phyloP scores from a whole-genome alignment of 352 stramenopile species.

The Phytophthora tubulina region DNA sequence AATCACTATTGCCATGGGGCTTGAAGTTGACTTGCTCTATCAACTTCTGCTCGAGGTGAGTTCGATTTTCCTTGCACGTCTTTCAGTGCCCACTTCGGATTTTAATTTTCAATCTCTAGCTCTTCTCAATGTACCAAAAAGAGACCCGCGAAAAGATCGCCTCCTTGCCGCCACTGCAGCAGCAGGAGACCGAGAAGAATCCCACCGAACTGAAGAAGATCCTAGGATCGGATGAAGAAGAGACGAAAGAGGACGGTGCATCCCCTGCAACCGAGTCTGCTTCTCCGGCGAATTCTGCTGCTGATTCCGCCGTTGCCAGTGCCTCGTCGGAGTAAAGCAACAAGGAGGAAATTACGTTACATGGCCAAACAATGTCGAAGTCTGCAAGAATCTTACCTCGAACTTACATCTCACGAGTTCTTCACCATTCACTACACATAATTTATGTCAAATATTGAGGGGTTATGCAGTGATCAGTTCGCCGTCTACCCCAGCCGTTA shows the following conservation, averaged over 20 bases:
- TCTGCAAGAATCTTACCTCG: constrained; percentile 22
- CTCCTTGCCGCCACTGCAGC: constrained; percentile 39
- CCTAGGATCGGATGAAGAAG: constrained; percentile 66
- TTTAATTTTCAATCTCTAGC: constrained; percentile 31
- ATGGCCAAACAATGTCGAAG: not conserved
- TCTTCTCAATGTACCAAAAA: constrained; percentile 67
- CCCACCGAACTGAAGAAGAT: constrained; percentile 59
- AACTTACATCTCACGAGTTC: constrained; percentile 5
- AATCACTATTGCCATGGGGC: constrained; percentile 77
- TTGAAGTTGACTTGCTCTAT: constrained; percentile 82
- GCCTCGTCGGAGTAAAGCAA: constrained; percentile 15
- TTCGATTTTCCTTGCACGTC: not conserved
- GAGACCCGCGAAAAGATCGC: constrained; percentile 23
- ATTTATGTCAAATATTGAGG: constrained; percentile 40
- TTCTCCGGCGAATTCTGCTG: constrained; percentile 9
- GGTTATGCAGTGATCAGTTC: not conserved
- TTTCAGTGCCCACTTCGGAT: not conserved
- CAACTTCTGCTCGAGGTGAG: constrained; percentile 73
- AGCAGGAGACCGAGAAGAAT: constrained; percentile 54
- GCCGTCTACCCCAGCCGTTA: constrained; percentile 1
- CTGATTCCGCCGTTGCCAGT: constrained; percentile 2
- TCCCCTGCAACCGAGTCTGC: constrained; percentile 4
- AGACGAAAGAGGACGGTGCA: constrained; percentile 59
- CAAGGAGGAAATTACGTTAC: not conserved
- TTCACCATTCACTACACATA: constrained; percentile 32